These are phyloP conservation scores for Bretschneidera sinensis DNA, from an alignment of 345 rosid genomes.

Conservation along the genomic window DNA sequence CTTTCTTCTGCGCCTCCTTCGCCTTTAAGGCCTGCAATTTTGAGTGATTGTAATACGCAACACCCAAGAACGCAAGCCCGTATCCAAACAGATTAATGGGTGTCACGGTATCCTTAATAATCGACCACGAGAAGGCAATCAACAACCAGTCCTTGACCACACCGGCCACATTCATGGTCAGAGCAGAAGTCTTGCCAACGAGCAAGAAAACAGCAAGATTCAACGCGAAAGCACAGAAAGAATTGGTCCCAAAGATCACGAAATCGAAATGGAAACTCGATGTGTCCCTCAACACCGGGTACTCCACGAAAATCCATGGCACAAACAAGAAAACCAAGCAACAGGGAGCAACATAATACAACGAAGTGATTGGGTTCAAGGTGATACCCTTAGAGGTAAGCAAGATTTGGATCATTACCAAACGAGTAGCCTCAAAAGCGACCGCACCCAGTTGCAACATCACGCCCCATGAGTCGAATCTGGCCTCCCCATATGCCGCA, in stretches of 20 bases:
- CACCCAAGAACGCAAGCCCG: constrained; percentile 88
- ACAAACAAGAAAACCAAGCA: constrained; percentile 70
- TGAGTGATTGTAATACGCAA: constrained; percentile 84
- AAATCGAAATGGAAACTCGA: constrained; percentile 94
- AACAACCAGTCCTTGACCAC: constrained; percentile 94
- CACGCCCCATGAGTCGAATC: constrained; percentile 89
- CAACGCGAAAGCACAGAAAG: constrained; percentile 83
- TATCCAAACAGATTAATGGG: constrained; percentile 81
- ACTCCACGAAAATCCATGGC: constrained; percentile 93
- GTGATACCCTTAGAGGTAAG: constrained; percentile 80
- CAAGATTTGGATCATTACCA: constrained; percentile 91
- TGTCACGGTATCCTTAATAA: constrained; percentile 93
- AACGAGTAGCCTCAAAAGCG: constrained; percentile 83
- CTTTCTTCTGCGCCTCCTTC: constrained; percentile 86
- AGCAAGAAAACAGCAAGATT: constrained; percentile 93
- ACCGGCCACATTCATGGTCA: constrained; percentile 98
- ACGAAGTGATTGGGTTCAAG: constrained; percentile 74
- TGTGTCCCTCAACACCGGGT: constrained; percentile 56
- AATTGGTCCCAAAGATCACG: constrained; percentile 79
- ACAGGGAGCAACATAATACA: constrained; percentile 87
- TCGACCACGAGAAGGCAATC: constrained; percentile 97
- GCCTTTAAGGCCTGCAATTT: constrained; percentile 91
- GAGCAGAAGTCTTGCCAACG: constrained; percentile 92
- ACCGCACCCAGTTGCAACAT: constrained; percentile 85
- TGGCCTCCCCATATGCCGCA: constrained; percentile 94